Conservation (phyloP, 1,284 basidiomycete species). For the Apiotrichum porosum region DNA sequence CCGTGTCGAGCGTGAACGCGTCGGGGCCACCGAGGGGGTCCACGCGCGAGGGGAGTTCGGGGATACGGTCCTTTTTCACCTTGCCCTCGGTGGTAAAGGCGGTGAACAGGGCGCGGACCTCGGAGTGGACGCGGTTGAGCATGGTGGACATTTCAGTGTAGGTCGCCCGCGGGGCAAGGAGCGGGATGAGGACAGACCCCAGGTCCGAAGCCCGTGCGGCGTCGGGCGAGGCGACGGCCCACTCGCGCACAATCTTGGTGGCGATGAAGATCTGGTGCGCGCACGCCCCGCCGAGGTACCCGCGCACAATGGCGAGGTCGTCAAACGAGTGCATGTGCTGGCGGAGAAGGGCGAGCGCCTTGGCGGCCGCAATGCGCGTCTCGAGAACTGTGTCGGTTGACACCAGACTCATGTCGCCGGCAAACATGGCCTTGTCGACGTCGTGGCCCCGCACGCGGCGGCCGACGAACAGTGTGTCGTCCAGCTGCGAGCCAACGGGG, state of each 20-base stretch:
- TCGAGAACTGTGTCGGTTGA: conserved; percentile 73
- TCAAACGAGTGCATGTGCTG: conserved; percentile 12
- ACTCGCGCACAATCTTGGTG: conserved; percentile 84
- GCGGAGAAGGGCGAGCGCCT: conserved; percentile 61
- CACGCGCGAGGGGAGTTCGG: conserved; percentile 69
- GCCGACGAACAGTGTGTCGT: conserved; percentile 64
- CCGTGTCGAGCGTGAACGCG: conserved; percentile 76
- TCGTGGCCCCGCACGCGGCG: conserved; percentile 61
- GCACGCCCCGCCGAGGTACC: conserved; percentile 78
- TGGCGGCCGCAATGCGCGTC: conserved; percentile 74
- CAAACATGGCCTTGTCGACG: conserved; percentile 92
- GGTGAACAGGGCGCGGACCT: conserved; percentile 73
- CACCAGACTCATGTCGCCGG: conserved; percentile 83
- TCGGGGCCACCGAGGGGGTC: conserved; percentile 61
- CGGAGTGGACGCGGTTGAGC: conserved; percentile 71
- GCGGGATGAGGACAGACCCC: conserved; percentile 60
- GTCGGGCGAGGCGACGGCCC: conserved; percentile 60
- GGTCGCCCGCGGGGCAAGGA: conserved; percentile 74
- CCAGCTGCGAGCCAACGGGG: conserved; percentile 77
- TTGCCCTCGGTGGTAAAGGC: conserved; percentile 82
- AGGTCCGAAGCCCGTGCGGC: conserved; percentile 57
- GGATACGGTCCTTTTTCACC: conserved; percentile 71
- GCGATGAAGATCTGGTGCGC: conserved; percentile 87
- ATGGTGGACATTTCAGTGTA: conserved; percentile 90
- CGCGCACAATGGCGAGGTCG: conserved; percentile 60